Percentiles rank a stretch among this genome's conserved stretches.
Evolutionary conservation across 2,329 filamentous ascomycete species (phyloP).

Genomic region (Anthostomella pinea): DNA sequence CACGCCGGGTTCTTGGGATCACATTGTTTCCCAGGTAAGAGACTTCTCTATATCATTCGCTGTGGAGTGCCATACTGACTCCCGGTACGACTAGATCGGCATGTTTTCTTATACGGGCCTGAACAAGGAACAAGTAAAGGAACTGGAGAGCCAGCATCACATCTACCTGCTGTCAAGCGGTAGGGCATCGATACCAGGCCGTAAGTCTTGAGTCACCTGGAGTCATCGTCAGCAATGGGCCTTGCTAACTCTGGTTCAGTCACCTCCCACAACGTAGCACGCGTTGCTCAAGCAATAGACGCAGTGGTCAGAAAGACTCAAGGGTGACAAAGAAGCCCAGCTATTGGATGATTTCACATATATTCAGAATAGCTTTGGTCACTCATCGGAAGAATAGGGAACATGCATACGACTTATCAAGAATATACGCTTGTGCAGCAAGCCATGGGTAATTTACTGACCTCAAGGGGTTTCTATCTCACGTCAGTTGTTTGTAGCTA

Average conservation of each 20-base stretch:
- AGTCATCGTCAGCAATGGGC: background rate
- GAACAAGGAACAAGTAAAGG: slow-evolving; percentile 27
- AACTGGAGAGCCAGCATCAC: slow-evolving; percentile 31
- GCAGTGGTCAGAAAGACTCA: slow-evolving; percentile 3
- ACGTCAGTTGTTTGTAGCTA: too few species aligned
- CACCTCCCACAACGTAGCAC: slow-evolving; percentile 3
- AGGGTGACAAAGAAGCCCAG: too few species aligned
- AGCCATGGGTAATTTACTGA: too few species aligned
- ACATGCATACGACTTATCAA: too few species aligned
- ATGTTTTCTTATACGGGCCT: slow-evolving; percentile 41
- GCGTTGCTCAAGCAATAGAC: slow-evolving; percentile 6
- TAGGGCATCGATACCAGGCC: slow-evolving; percentile 32
- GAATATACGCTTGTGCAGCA: too few species aligned
- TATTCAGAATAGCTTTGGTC: too few species aligned
- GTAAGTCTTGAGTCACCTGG: slow-evolving; percentile 16
- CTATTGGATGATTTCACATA: too few species aligned
- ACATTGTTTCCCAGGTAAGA: slow-evolving; percentile 22
- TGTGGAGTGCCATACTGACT: slow-evolving; percentile 1
- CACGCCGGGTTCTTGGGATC: slow-evolving; percentile 30
- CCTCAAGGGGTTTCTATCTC: too few species aligned
- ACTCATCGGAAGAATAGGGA: too few species aligned
- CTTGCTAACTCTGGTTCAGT: background rate
- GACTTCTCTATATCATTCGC: background rate
- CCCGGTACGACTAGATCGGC: slow-evolving; percentile 29
- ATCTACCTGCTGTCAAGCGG: slow-evolving; percentile 35